These are phyloP conservation scores for Aspergillus melleus DNA, from an alignment of 2,329 filamentous ascomycete genomes.

Conservation along the genomic window DNA sequence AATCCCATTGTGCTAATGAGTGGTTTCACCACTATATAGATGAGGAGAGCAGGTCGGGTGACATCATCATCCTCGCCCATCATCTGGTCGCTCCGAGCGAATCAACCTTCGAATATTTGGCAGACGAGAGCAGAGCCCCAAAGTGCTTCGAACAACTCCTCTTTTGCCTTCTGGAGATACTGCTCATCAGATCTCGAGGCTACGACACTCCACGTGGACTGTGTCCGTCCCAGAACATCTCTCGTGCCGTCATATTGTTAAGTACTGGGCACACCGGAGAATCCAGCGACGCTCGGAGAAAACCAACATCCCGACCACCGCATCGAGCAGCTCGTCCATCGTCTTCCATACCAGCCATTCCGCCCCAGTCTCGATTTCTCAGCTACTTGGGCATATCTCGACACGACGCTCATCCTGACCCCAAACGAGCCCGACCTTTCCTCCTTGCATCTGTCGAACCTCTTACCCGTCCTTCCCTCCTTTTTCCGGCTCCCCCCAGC, in stretches of 20 bases:
- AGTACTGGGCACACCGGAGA: too few relatives aligned
- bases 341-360: not conserved
- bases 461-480: not conserved
- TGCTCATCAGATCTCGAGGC: not conserved
- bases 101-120: not conserved
- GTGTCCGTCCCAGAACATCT: not conserved
- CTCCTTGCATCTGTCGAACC: not conserved
- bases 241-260: too few relatives aligned
- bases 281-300: slow-evolving; percentile 24
- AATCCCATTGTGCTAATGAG: too few relatives aligned
- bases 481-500: not conserved
- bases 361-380: not conserved
- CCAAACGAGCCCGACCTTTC: not conserved
- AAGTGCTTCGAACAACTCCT: not conserved
- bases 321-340: slow-evolving; percentile 15
- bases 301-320: slow-evolving; percentile 19
- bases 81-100: not conserved
- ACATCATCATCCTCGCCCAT: slow-evolving; percentile 25
- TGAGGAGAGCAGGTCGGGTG: slow-evolving; percentile 16
- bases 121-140: not conserved
- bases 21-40: not conserved
- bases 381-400: not conserved
- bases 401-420: slow-evolving; percentile 1
- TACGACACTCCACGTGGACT: not conserved
- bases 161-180: not conserved